Evolutionary conservation across 179 eudicot genomes (phyloP).

Genomic region (Patellifolia procumbens): DNA sequence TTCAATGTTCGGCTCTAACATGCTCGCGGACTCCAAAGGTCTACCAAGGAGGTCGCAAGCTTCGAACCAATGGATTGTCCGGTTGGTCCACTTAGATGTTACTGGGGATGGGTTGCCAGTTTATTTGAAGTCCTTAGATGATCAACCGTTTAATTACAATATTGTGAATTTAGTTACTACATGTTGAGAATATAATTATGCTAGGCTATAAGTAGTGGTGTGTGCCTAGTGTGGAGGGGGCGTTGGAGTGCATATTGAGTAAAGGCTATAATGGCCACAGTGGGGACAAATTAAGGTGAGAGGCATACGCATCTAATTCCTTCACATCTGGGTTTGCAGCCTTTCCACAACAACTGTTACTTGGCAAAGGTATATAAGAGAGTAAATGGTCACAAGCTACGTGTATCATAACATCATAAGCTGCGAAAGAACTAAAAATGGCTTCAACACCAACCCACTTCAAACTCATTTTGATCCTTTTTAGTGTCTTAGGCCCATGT

Average conservation of each 20-base stretch:
- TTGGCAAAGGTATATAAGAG: not conserved
- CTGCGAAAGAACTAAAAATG: not conserved
- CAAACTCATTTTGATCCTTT: not conserved
- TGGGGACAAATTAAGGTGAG: conserved; percentile 1
- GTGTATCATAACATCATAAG: not conserved
- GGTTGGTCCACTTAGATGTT: no score
- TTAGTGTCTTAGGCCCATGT: conserved; percentile 4
- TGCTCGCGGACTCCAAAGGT: no score
- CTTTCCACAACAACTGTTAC: not conserved
- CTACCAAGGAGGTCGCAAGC: no score
- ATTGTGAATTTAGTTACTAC: no score
- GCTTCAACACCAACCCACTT: not conserved
- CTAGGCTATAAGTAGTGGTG: not conserved
- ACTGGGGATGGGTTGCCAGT: no score
- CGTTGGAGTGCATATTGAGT: not conserved
- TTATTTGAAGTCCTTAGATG: no score
- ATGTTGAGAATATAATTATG: no score
- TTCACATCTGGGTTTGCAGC: conserved; percentile 13
- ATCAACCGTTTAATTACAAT: no score
- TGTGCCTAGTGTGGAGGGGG: not conserved
- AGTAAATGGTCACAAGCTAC: not conserved
- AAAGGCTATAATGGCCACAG: not conserved
- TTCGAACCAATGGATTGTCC: no score
- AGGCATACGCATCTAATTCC: conserved; percentile 8
- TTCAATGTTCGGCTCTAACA: no score